Base-by-base conservation (phyloP, 1,284 basidiomycete genomes). In the Sporisorium exsertum region DNA sequence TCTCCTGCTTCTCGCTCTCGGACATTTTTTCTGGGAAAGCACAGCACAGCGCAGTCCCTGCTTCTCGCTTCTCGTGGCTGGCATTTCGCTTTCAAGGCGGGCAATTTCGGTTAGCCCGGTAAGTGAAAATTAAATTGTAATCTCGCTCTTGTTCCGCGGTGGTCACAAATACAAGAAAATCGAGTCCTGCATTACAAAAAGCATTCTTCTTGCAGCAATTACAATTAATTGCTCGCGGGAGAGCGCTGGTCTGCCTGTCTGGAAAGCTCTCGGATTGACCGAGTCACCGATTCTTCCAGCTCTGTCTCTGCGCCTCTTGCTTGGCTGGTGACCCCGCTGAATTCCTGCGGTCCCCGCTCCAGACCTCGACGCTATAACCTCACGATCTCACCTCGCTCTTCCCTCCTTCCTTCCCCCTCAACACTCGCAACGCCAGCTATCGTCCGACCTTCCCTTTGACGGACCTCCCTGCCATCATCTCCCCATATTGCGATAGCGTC, bases 91-190 rank as follows among this genome's bases (percentile, higher is more conserved):
- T 22, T 33, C 2, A 52, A 55, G 45, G 52, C 66, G 60, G 56
- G 60, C 66, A 50, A 22, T 63, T 63, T 69, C 60, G 66, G 66
- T 56, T 63, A 69, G n/a, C n/a, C n/a, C n/a, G n/a, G n/a, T n/a
- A n/a, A n/a, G n/a, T n/a, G n/a, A n/a, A n/a, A n/a, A n/a, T n/a
- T n/a, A n/a, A n/a, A n/a, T 56, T 24, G 43, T 22, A 32, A 37
- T n/a, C 32, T 15, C 32, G 50, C 29, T 15, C 32, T 29, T 27
- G 10, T 49, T 29, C 47, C 27, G 47, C 47, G 47, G 47, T 49
- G 47, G 47, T n/a, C n/a, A n/a, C n/a, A n/a, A n/a, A n/a, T n/a
- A n/a, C n/a, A n/a, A n/a, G n/a, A n/a, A n/a, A n/a, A n/a, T n/a
- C n/a, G n/a, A n/a, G n/a, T n/a, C n/a, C n/a, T n/a, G 29, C 29